These are phyloP conservation scores for Trichoderma guizhouense DNA, from an alignment of 2,329 filamentous ascomycete species.

Conservation along the genomic window DNA sequence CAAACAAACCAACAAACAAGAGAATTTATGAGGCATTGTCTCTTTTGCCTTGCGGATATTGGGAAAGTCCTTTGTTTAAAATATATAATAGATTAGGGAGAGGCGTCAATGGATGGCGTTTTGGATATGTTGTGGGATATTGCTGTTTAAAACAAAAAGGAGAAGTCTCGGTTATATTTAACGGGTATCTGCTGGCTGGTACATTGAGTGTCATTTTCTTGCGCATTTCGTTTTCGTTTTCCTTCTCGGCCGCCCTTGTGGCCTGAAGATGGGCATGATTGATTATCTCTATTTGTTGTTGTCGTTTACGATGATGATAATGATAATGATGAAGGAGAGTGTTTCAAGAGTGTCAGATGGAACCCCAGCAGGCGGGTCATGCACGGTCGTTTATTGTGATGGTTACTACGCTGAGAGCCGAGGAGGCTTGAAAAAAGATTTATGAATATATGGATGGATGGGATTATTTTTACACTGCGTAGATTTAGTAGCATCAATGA, in stretches of 20 bases:
- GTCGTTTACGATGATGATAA: constrained; percentile 14
- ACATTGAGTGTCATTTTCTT: neutral
- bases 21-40: neutral
- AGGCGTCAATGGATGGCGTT: neutral
- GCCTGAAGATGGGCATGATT: neutral
- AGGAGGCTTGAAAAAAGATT: neutral
- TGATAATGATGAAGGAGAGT: constrained; percentile 9
- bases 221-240: neutral
- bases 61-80: neutral
- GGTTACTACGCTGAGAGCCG: neutral
- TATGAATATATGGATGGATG: neutral
- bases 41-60: neutral
- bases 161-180: neutral
- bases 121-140: neutral
- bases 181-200: neutral
- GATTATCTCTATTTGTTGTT: constrained; percentile 5
- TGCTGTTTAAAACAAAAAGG: neutral
- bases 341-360: constrained; percentile 13
- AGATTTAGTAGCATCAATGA: neutral
- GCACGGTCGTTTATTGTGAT: neutral
- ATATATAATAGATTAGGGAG: neutral
- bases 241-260: neutral
- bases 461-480: neutral
- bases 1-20: neutral
- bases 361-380: neutral